Percentiles rank a stretch among this genome's conserved stretches.
phyloP scores from a whole-genome alignment of 1,139 yeast genomes.

The Zygosaccharomyces pseudobailii region DNA sequence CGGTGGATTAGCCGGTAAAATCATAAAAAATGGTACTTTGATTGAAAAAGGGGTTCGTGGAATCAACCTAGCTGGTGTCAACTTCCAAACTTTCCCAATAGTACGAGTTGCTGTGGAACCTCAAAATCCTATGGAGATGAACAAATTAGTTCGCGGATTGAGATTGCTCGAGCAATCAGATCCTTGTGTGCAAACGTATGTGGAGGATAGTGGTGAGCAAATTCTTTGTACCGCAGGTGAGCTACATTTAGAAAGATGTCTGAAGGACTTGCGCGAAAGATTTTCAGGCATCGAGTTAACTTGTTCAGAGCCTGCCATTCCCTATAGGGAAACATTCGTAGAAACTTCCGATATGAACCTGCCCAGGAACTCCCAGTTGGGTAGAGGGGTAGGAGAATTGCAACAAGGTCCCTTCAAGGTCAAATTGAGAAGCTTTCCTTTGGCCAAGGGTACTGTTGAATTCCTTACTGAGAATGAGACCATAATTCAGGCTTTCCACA shows the following conservation, averaged over 20 bases:
- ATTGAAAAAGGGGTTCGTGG: constrained; percentile 48
- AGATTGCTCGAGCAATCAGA: constrained; percentile 79
- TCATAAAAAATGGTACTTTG: constrained; percentile 83
- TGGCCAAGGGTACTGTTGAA: constrained; percentile 48
- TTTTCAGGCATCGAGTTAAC: constrained; percentile 89
- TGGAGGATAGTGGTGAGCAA: constrained; percentile 87
- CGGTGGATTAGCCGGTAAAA: constrained; percentile 79
- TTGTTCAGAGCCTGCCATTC: constrained; percentile 89
- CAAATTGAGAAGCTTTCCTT: constrained; percentile 48
- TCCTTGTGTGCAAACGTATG: constrained; percentile 83
- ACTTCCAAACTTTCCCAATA: constrained; percentile 73
- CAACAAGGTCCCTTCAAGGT: constrained; percentile 49
- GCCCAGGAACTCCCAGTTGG: constrained; percentile 37
- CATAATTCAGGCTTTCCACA: constrained; percentile 34
- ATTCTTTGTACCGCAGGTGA: constrained; percentile 95
- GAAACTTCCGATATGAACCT: constrained; percentile 44
- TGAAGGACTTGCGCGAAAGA: constrained; percentile 81
- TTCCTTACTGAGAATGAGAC: constrained; percentile 49
- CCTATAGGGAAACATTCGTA: constrained; percentile 82
- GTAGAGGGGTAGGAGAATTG: constrained; percentile 40
- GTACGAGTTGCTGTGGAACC: constrained; percentile 95
- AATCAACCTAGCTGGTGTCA: constrained; percentile 66
- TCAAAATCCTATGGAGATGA: constrained; percentile 74
- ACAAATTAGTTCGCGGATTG: constrained; percentile 71
- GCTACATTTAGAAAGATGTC: constrained; percentile 83